A percentile compares a stretch with the other conserved stretches of the same genome.
Conservation (phyloP, 2,329 filamentous ascomycete species). For the Trichoderma pleuroti region DNA sequence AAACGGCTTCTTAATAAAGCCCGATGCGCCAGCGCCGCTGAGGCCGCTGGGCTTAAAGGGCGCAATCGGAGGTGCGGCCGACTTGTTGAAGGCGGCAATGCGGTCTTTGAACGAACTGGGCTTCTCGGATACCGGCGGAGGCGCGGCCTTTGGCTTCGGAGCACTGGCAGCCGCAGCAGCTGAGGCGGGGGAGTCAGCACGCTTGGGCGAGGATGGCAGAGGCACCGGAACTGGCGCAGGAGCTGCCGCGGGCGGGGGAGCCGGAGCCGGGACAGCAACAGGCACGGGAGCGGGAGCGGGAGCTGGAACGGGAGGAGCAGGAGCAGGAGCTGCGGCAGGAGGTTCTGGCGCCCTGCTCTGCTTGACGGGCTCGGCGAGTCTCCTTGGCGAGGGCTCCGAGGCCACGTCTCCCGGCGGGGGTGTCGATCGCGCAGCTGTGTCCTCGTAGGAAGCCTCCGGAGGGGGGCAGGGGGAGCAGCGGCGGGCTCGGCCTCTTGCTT, state of each 20-base stretch:
- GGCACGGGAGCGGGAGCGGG: conserved; percentile 23
- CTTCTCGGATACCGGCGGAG: conserved; percentile 70
- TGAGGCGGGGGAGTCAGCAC: conserved; percentile 40
- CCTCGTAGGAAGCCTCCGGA: conserved; percentile 34
- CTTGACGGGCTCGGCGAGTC: conserved; percentile 30
- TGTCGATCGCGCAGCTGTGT: conserved; percentile 32
- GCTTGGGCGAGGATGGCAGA: conserved; percentile 34
- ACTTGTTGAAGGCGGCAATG: conserved; percentile 95
- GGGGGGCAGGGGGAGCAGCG: conserved; percentile 32
- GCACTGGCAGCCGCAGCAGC: conserved; percentile 26
- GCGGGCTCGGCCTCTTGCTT: conserved; percentile 53
- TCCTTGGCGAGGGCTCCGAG: conserved; percentile 33
- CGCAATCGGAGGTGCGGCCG: conserved; percentile 77
- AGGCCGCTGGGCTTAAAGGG: conserved; percentile 79
- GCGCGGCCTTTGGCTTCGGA: conserved; percentile 40
- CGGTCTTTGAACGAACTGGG: conserved; percentile 87
- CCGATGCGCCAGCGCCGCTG: conserved; percentile 48
- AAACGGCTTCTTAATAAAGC: conserved; percentile 95
- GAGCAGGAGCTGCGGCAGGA: conserved; percentile 21
- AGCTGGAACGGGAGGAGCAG: conserved; percentile 23
- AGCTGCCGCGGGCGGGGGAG: conserved; percentile 20
- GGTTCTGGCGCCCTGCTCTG: conserved; percentile 35
- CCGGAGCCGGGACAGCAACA: conserved; percentile 26
- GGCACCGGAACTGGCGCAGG: conserved; percentile 25
- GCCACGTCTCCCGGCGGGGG: conserved; percentile 33